These are phyloP conservation scores for Pseudogymnoascus sp. DNA, from an alignment of 2,329 filamentous ascomycete genomes.

Conservation along the genomic window DNA sequence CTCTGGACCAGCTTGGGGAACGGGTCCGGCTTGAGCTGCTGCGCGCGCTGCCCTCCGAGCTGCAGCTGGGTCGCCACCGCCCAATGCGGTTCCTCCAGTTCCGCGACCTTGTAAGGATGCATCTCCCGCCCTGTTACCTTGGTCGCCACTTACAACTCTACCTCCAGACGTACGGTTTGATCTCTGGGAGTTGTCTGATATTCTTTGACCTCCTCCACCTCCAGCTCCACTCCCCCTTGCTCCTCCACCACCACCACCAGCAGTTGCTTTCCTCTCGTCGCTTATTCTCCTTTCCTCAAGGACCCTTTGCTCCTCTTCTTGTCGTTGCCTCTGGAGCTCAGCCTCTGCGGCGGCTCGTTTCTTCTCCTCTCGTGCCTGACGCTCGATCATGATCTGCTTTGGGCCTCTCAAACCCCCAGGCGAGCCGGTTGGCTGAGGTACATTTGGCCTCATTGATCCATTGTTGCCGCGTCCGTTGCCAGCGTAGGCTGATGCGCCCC, in stretches of 20 bases:
- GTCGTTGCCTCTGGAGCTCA: constrained; percentile 36
- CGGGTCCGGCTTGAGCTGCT: not conserved
- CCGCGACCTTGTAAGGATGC: constrained; percentile 22
- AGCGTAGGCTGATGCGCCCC: constrained; percentile 45
- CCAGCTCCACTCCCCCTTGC: constrained; percentile 18
- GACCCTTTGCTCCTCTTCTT: constrained; percentile 47
- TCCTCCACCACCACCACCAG: constrained; percentile 38
- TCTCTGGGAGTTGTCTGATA: constrained; percentile 26
- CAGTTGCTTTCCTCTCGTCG: constrained; percentile 52
- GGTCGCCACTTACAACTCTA: constrained; percentile 14
- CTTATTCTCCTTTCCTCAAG: constrained; percentile 43
- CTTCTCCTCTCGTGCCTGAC: constrained; percentile 68
- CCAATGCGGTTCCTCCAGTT: constrained; percentile 20
- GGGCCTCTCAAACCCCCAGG: constrained; percentile 67
- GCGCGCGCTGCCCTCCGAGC: not conserved
- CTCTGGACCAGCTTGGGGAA: not conserved
- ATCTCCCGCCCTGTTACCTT: constrained; percentile 13
- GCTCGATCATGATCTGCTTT: constrained; percentile 84
- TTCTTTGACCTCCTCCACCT: constrained; percentile 18
- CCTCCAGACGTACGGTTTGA: constrained; percentile 22
- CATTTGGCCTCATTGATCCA: constrained; percentile 41
- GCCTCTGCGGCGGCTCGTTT: constrained; percentile 44
- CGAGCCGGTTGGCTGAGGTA: constrained; percentile 39
- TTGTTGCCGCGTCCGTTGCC: constrained; percentile 51
- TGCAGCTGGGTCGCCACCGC: constrained; percentile 18